These are phyloP conservation scores for Cenchrus purpureus DNA, from an alignment of 176 grass and related monocot genomes.

Conservation along the genomic window DNA sequence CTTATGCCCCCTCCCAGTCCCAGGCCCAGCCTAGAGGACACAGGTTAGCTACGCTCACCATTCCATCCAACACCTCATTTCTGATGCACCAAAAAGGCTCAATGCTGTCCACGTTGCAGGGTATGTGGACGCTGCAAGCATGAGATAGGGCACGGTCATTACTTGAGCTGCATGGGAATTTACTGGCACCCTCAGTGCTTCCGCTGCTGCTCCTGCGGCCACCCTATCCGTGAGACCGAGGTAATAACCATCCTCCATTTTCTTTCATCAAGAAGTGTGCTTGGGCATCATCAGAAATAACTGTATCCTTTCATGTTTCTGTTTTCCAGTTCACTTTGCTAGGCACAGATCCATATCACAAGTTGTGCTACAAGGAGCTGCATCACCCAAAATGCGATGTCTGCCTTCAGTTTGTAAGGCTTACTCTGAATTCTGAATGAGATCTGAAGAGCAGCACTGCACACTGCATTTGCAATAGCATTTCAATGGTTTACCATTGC, in stretches of 20 bases:
- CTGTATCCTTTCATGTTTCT: neutral
- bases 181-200: conserved; percentile 98
- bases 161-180: conserved; percentile 95
- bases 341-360: conserved; percentile 74
- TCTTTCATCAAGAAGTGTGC: neutral
- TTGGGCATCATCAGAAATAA: conserved; percentile 26
- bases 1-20: conserved; percentile 63
- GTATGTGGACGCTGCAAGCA: conserved; percentile 79
- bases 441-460: neutral
- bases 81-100: neutral
- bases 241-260: conserved; percentile 54
- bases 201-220: conserved; percentile 58
- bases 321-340: conserved; percentile 87
- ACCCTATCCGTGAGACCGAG: conserved; percentile 80
- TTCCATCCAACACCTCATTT: conserved; percentile 13
- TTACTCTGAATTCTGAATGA: conserved; percentile 25
- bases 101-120: conserved; percentile 42
- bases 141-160: conserved; percentile 95
- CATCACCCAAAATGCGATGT: conserved; percentile 96
- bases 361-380: conserved; percentile 90
- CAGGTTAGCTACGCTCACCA: conserved; percentile 52
- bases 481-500: neutral
- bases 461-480: conserved; percentile 13
- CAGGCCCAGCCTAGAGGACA: conserved; percentile 67
- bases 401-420: conserved; percentile 96